Conservation (phyloP, 176 grass and related monocot species). For the Miscanthus lutarioriparius region DNA sequence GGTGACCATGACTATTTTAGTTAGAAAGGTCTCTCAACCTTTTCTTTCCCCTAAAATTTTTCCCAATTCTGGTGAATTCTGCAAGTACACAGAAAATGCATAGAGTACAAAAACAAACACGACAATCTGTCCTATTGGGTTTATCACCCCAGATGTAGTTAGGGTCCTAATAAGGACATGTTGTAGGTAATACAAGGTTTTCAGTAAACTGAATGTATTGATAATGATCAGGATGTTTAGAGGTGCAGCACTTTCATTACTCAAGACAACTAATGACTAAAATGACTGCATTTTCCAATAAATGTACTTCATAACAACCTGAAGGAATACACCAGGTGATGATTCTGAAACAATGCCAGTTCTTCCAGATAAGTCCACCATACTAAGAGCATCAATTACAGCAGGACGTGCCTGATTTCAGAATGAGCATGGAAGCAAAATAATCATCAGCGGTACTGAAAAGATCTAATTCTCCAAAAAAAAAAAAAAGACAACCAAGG, state of each 20-base stretch:
- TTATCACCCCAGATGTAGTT: neutral
- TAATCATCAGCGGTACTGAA: slow-evolving; percentile 31
- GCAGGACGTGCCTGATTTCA: slow-evolving; percentile 71
- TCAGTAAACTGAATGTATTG: slow-evolving; percentile 12
- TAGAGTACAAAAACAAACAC: neutral
- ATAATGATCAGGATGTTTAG: slow-evolving; percentile 6
- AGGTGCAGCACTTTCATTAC: slow-evolving; percentile 11
- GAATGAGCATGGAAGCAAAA: slow-evolving; percentile 40
- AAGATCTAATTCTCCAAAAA: neutral
- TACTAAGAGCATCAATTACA: slow-evolving; percentile 69
- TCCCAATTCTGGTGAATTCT: neutral
- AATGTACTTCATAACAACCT: slow-evolving; percentile 56
- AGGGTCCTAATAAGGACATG: neutral
- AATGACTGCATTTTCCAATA: neutral
- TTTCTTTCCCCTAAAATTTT: neutral
- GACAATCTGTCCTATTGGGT: neutral
- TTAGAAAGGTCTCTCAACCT: neutral
- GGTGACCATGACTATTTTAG: neutral
- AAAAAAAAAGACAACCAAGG: neutral
- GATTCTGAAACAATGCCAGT: slow-evolving; percentile 80
- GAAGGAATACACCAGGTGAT: slow-evolving; percentile 88
- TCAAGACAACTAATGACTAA: neutral
- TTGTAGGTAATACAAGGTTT: neutral
- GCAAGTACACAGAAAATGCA: neutral
- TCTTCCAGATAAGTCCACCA: slow-evolving; percentile 79